Evolutionary conservation across 1,284 basidiomycete species (phyloP), one percentile per base, ranked within the genome.

Genomic region (Malassezia japonica): DNA sequence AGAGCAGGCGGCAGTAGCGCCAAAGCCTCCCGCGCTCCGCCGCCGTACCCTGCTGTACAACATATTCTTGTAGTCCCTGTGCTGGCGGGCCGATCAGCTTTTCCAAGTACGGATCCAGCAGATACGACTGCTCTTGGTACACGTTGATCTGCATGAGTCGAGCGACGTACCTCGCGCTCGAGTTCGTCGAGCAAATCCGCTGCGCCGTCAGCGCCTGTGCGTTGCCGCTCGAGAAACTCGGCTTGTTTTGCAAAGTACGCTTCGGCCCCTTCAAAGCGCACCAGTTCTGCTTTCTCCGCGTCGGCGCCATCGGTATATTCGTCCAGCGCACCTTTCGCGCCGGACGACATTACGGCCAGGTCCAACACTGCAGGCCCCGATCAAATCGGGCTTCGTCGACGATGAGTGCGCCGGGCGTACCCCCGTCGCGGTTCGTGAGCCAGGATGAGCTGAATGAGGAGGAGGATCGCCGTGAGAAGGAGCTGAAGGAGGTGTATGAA

Each of bases 71-170:
- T 1, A 70, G 49, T 3, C 50, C 45, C 10, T 50, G 78, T 40
- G 88, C 82, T 3, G 86, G 81, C 0, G 91, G 90, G 2, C 77
- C 74, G 10, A 96, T 81, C 53, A 98, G 82, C 15, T 76, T 70
- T 64, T 90, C 86, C n/a, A 99, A 79, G 64, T 82, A 84, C n/a
- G 91, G 90, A 72, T 98, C 94, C n/a, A 96, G 79, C 0, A 99
- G 80, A 65, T 91, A 88, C 2, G 90, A 79, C 27, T 69, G 67
- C 18, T 96, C 91, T 69, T 95, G 90, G 67, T 95, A 98, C 69
- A 83, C 80, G 70, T 83, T 81, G 34, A 96, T 80, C 32, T 40
- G 23, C 13, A 18, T 40, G 3, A 40, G 18, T 8, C 10, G 3
- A n/a, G 38, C 5, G 3, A 8, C 38, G 8, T 40, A 40, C 38